Evolutionary conservation across 2,329 filamentous ascomycete species (phyloP).

Genomic region (Hortaea werneckii): DNA sequence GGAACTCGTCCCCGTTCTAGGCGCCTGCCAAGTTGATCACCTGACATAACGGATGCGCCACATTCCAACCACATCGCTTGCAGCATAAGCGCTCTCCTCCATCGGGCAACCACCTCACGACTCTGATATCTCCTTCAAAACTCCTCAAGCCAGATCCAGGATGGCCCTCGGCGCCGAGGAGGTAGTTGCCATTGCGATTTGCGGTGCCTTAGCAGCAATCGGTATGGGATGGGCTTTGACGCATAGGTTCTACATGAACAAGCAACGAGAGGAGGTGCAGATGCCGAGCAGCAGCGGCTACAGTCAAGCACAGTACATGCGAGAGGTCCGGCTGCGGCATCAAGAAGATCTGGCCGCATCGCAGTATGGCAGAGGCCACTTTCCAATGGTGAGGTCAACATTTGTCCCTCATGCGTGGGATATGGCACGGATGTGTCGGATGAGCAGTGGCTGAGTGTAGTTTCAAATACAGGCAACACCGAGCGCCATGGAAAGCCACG

Average conservation of each 20-base stretch:
- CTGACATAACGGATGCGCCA: neutral
- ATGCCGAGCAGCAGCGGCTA: conserved; percentile 2
- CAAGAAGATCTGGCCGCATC: conserved; percentile 4
- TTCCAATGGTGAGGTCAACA: neutral
- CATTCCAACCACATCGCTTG: neutral
- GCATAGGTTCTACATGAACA: conserved; percentile 9
- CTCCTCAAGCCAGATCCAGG: neutral
- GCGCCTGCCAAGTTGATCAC: too few relatives aligned
- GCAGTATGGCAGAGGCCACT: neutral
- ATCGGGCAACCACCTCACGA: too few relatives aligned
- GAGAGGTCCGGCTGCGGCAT: conserved; percentile 17
- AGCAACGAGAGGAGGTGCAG: neutral
- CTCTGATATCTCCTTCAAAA: neutral
- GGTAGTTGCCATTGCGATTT: conserved; percentile 3
- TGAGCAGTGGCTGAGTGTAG: too few relatives aligned
- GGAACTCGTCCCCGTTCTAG: too few relatives aligned
- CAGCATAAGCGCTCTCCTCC: neutral
- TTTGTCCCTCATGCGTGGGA: too few relatives aligned
- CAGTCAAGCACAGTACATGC: conserved; percentile 19
- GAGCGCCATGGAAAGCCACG: neutral
- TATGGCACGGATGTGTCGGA: too few relatives aligned
- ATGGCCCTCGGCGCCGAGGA: neutral
- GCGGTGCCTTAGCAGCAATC: conserved; percentile 11
- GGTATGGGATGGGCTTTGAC: conserved; percentile 13
- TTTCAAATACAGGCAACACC: neutral